These are phyloP conservation scores for Ganoderma lucidum DNA, from an alignment of 1,284 basidiomycete genomes.

Conservation along the genomic window DNA sequence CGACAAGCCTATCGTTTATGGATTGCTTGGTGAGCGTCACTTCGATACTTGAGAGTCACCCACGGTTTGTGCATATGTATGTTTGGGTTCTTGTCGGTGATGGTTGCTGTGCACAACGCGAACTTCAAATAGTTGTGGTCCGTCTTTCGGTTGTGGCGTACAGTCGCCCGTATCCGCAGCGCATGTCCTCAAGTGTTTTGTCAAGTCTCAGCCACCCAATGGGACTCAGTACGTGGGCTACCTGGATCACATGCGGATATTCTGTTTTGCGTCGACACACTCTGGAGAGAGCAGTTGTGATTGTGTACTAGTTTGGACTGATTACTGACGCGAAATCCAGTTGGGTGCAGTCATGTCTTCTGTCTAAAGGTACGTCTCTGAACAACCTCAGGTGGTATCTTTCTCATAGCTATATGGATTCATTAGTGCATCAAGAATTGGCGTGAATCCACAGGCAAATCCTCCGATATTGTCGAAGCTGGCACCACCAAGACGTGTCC, in stretches of 20 bases:
- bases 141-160: not conserved
- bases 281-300: not conserved
- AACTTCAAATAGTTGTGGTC: not conserved
- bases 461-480: conserved; percentile 56
- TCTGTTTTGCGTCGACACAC: not conserved
- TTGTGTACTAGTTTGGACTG: not conserved
- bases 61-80: not conserved
- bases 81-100: not conserved
- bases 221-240: not conserved
- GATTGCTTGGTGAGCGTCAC: conserved; percentile 60
- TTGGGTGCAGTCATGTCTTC: conserved; percentile 76
- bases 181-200: not conserved
- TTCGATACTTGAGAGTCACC: not conserved
- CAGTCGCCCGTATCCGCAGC: not conserved
- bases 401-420: conserved; percentile 15
- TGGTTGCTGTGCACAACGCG: not conserved
- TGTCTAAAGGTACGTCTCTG: conserved; percentile 60
- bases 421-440: conserved; percentile 75
- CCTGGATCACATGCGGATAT: not conserved
- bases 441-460: conserved; percentile 66
- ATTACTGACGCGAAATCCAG: conserved; percentile 43
- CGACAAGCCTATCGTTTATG: conserved; percentile 72
- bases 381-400: not conserved
- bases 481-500: conserved; percentile 77
- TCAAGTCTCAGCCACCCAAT: not conserved